Conservation (phyloP, 768 basidiomycete genomes). For the Lentinula boryana region DNA sequence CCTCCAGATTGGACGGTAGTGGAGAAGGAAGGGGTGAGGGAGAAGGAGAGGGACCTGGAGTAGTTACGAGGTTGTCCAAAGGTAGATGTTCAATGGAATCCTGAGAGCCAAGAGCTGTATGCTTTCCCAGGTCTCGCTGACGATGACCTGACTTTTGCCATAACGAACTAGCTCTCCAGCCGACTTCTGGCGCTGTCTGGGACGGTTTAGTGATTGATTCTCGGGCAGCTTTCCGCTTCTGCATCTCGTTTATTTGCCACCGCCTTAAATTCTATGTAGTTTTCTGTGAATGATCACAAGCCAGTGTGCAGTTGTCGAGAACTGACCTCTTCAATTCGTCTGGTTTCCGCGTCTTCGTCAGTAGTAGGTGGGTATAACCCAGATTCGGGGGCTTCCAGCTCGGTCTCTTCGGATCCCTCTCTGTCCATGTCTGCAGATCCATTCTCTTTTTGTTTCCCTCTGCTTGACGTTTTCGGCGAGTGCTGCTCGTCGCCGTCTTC, state of each 20-base stretch:
- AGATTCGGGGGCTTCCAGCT: conserved; percentile 13
- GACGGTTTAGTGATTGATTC: conserved; percentile 32
- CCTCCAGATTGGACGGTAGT: conserved; percentile 21
- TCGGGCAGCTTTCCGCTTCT: conserved; percentile 66
- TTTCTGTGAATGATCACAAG: conserved; percentile 5
- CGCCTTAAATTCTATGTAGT: conserved; percentile 56
- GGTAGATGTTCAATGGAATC: conserved; percentile 51
- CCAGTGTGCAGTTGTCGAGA: conserved; percentile 6
- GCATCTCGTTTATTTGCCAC: conserved; percentile 76
- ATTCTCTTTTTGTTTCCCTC: conserved; percentile 26
- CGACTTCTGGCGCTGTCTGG: conserved; percentile 40
- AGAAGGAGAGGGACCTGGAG: conserved; percentile 13
- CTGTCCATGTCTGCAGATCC: conserved; percentile 17
- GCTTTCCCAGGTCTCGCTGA: conserved; percentile 27
- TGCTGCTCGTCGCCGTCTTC: conserved; percentile 23
- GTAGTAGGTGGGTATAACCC: conserved; percentile 59
- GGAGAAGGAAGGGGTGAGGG: conserved; percentile 28
- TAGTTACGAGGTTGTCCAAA: conserved; percentile 43
- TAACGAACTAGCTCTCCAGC: conserved; percentile 52
- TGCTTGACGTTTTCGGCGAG: conserved; percentile 18
- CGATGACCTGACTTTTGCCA: conserved; percentile 37
- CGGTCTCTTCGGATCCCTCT: conserved; percentile 19
- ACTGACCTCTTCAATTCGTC: conserved; percentile 65
- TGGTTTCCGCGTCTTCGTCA: conserved; percentile 63
- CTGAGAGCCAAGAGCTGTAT: conserved; percentile 42